Percentiles rank a stretch among this genome's conserved stretches.
phyloP scores from a whole-genome alignment of 768 basidiomycete species.

The Hirschioporus abietinus region DNA sequence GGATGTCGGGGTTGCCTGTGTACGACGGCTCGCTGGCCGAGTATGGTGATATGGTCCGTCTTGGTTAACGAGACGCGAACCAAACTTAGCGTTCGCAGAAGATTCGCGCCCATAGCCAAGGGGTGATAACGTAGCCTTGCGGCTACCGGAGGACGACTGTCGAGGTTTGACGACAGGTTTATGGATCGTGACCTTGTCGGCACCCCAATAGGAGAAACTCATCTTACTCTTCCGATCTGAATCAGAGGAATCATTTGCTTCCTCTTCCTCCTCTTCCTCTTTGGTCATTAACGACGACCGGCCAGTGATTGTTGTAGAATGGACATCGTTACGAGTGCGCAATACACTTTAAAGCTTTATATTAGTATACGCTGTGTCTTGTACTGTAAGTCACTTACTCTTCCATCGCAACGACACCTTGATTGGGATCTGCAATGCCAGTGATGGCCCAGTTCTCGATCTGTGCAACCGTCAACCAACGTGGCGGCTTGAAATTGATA shows the following conservation, averaged over 20 bases:
- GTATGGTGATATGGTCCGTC: conserved; percentile 38
- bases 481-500: conserved; percentile 4
- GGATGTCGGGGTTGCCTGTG: conserved; percentile 39
- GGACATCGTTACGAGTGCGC: conserved; percentile 60
- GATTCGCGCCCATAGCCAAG: conserved; percentile 63
- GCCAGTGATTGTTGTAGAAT: conserved; percentile 31
- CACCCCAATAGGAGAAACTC: conserved; percentile 93
- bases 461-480: conserved; percentile 28
- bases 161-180: conserved; percentile 59
- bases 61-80: conserved; percentile 68
- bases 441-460: conserved; percentile 87
- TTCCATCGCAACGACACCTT: conserved; percentile 86
- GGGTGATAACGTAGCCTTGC: conserved; percentile 40
- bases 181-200: conserved; percentile 85
- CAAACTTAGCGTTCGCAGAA: conserved; percentile 91
- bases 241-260: conserved; percentile 67
- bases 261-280: conserved; percentile 52
- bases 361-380: conserved; percentile 6
- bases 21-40: conserved; percentile 63
- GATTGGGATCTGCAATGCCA: conserved; percentile 65
- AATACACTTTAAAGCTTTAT: conserved; percentile 46
- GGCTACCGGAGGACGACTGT: conserved; percentile 31
- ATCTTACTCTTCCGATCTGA: conserved; percentile 89
- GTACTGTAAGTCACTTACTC: conserved; percentile 53
- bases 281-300: conserved; percentile 66